Base-by-base conservation (phyloP, 352 stramenopile genomes). In the Elongisporangium prolatum region DNA sequence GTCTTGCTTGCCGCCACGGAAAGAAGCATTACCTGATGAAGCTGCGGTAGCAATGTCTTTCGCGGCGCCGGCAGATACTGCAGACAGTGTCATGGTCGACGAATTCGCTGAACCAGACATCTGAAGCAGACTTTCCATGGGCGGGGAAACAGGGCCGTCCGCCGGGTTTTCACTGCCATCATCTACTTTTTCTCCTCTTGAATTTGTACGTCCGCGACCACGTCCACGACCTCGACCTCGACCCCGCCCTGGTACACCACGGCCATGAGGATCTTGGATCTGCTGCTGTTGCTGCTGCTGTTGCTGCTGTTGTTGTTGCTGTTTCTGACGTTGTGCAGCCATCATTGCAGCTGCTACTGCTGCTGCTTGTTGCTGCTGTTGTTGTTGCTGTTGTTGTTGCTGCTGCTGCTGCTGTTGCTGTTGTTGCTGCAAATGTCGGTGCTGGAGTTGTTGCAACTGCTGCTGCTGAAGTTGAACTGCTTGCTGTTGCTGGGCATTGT, bases 301-400 rank as follows among this genome's bases (percentile, higher is more conserved):
- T 9, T 74, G 68, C n/a, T 76, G 67, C 8, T 71, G 64, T 22
- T 72, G 65, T 14, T 64, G 54, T 24, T 71, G 50, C 50, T 65
- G 60, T 25, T 71, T 60, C 40, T 68, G 61, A 24, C 75, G 76
- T 7, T 72, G 61, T 24, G 65, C 67, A 16, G 69, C 70, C 22
- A 68, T 71, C 24, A 82, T 73, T 0, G 48, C 57, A 14, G 65
- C 65, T 0, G 59, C 60, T 0, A 64, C 69, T 8, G 66, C 76
- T 0, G 74, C 74, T 11, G 68, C 73, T 52, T 86, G 74, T 49
- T 80, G 72, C 21, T 80, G 73, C 51, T 77, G 67, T n/a, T 76
- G 68, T 21, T 78, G 71, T 13, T 88, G 77, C 50, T 82, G 70
- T 3, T 75, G 57, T 11, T 77, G 71, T 25, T 83, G 72, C 34